Evolutionary conservation across 2,329 filamentous ascomycete genomes (phyloP).

Genomic region (Chaetomiaceae sp.): DNA sequence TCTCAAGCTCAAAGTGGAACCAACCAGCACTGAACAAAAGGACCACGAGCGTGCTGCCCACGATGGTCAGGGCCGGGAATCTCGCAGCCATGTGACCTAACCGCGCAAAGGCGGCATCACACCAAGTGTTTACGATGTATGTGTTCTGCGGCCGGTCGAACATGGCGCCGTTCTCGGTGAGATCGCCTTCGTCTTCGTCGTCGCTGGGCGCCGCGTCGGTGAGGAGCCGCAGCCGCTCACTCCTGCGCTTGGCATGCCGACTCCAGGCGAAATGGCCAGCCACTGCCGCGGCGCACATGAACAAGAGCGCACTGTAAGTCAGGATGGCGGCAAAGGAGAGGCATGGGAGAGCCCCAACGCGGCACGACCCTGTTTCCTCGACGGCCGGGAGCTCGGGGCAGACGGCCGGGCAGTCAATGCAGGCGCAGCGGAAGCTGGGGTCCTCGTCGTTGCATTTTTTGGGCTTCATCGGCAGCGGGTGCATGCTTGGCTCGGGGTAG

Average conservation of each 20-base stretch:
- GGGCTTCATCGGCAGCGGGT: constrained; percentile 63
- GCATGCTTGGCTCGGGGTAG: constrained; percentile 65
- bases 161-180: constrained; percentile 71
- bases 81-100: constrained; percentile 76
- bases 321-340: constrained; percentile 90
- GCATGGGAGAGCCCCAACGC: constrained; percentile 84
- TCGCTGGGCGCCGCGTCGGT: constrained; percentile 82
- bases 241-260: constrained; percentile 68
- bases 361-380: constrained; percentile 65
- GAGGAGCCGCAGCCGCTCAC: constrained; percentile 78
- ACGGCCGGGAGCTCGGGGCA: constrained; percentile 80
- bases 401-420: constrained; percentile 83
- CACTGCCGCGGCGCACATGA: constrained; percentile 61
- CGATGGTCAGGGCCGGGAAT: constrained; percentile 81
- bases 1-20: constrained; percentile 85
- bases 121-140: constrained; percentile 79
- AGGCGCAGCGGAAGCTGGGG: constrained; percentile 81
- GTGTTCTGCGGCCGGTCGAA: constrained; percentile 72
- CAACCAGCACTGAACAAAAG: constrained; percentile 79
- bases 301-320: constrained; percentile 71
- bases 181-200: constrained; percentile 88
- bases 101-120: constrained; percentile 73
- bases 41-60: constrained; percentile 68
- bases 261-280: constrained; percentile 72
- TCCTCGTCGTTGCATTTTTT: constrained; percentile 90